Conservation (phyloP, 2,329 filamentous ascomycete genomes). For the Talaromyces sp. region DNA sequence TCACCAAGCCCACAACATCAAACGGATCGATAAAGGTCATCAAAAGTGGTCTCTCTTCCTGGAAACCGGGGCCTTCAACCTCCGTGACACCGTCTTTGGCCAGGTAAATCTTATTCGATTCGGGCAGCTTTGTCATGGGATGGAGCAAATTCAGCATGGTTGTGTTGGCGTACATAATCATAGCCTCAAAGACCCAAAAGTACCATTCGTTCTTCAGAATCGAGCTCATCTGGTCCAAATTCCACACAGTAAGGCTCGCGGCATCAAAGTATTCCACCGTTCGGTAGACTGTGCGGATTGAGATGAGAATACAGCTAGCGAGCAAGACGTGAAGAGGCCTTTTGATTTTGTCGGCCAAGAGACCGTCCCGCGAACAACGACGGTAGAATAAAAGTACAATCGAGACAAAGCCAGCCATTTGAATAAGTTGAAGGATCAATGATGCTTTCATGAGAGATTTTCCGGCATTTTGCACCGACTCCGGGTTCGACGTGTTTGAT, state of each 20-base stretch:
- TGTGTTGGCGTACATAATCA: slow-evolving; percentile 50
- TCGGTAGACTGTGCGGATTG: slow-evolving; percentile 49
- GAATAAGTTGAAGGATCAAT: slow-evolving; percentile 47
- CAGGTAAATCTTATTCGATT: slow-evolving; percentile 47
- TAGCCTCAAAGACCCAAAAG: slow-evolving; percentile 56
- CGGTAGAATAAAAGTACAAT: slow-evolving; percentile 45
- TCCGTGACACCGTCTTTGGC: slow-evolving; percentile 50
- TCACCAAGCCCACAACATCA: slow-evolving; percentile 35
- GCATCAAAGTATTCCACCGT: slow-evolving; percentile 46
- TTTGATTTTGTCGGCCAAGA: slow-evolving; percentile 43
- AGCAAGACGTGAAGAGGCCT: slow-evolving; percentile 43
- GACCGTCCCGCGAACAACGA: slow-evolving; percentile 33
- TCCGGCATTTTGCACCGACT: slow-evolving; percentile 37
- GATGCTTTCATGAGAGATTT: slow-evolving; percentile 46
- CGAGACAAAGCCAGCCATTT: slow-evolving; percentile 47
- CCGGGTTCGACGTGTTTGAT: slow-evolving; percentile 35
- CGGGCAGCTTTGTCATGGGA: slow-evolving; percentile 49
- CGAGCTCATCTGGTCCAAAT: slow-evolving; percentile 24
- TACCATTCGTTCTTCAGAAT: slow-evolving; percentile 51
- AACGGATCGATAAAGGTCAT: slow-evolving; percentile 42
- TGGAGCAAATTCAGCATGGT: slow-evolving; percentile 49
- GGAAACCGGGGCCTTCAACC: slow-evolving; percentile 46
- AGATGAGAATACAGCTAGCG: slow-evolving; percentile 27
- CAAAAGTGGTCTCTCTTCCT: slow-evolving; percentile 43
- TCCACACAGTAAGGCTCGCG: slow-evolving; percentile 29